phyloP scores from a whole-genome alignment of 306 rosid species.

The Cyclanthera cordifolia region DNA sequence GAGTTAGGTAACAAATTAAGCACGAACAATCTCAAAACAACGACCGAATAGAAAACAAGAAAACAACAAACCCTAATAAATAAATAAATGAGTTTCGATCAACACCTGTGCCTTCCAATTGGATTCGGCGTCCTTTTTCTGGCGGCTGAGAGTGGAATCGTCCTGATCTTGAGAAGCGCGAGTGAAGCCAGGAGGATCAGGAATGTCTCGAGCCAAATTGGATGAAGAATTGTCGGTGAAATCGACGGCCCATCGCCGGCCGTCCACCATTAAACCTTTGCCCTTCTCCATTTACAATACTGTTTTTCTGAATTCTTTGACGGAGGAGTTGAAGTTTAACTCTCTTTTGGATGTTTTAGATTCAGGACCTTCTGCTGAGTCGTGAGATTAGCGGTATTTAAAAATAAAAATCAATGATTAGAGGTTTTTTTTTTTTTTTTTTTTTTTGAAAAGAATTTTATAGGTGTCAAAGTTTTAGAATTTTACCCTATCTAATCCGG shows the following conservation, averaged over 20 bases:
- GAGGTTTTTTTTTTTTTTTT: no score
- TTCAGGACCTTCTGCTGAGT: no score
- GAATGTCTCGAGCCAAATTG: slow-evolving; percentile 48
- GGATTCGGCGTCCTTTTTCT: slow-evolving; percentile 92
- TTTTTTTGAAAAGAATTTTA: no score
- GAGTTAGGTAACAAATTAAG: neutral
- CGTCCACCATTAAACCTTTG: slow-evolving; percentile 57
- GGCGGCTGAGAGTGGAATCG: slow-evolving; percentile 84
- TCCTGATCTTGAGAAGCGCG: slow-evolving; percentile 88
- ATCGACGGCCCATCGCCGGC: slow-evolving; percentile 87
- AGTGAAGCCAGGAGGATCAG: slow-evolving; percentile 89
- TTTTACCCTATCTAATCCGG: no score
- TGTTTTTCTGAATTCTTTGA: no score
- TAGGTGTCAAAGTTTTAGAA: no score
- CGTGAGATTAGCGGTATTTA: no score
- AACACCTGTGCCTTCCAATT: slow-evolving; percentile 82
- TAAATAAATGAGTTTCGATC: neutral
- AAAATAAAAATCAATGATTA: no score
- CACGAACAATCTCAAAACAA: neutral
- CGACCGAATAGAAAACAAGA: neutral
- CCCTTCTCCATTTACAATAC: slow-evolving; percentile 60
- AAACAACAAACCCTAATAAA: neutral
- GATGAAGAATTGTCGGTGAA: slow-evolving; percentile 63
- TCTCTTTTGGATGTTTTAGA: neutral
- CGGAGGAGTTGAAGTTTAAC: neutral